Evolutionary conservation across 768 basidiomycete genomes (phyloP).

Genomic region (Kwoniella botswanensis): DNA sequence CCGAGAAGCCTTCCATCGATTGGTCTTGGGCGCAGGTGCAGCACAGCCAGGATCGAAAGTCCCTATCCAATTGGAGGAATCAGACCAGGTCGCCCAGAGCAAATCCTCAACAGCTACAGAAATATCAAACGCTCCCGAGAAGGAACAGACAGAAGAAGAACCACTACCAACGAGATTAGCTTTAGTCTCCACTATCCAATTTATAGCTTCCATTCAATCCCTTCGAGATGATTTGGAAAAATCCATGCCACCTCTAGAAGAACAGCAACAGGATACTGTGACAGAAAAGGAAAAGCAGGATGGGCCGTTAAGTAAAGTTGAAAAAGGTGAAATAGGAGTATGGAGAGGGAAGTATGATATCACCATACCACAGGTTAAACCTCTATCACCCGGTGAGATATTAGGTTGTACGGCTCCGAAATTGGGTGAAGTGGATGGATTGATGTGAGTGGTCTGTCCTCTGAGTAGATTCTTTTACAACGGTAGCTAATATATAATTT

Average conservation of each 20-base stretch:
- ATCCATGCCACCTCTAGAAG: constrained; percentile 38
- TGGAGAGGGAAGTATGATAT: constrained; percentile 58
- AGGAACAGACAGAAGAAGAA: constrained; percentile 19
- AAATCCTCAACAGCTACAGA: background rate
- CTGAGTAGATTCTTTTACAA: background rate
- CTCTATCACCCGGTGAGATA: constrained; percentile 94
- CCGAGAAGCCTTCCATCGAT: constrained; percentile 68
- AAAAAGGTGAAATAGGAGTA: constrained; percentile 51
- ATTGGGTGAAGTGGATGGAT: constrained; percentile 77
- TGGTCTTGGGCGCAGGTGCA: constrained; percentile 66
- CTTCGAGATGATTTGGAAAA: constrained; percentile 75
- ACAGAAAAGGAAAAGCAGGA: constrained; percentile 29
- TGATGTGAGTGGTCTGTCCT: constrained; percentile 69
- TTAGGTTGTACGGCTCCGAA: constrained; percentile 94
- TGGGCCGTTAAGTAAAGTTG: constrained; percentile 35
- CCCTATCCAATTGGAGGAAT: constrained; percentile 59
- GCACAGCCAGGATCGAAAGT: constrained; percentile 61
- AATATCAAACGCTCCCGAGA: constrained; percentile 6
- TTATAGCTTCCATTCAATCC: constrained; percentile 86
- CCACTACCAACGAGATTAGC: constrained; percentile 71
- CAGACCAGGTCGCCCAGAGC: constrained; percentile 19
- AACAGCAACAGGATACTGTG: constrained; percentile 5
- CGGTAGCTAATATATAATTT: background rate
- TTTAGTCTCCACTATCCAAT: constrained; percentile 96
- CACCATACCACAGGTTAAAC: constrained; percentile 64